Evolutionary conservation across 1,139 yeast species (phyloP), one percentile per base, ranked within the genome.

Genomic region (Trichomonascaceae sp.): DNA sequence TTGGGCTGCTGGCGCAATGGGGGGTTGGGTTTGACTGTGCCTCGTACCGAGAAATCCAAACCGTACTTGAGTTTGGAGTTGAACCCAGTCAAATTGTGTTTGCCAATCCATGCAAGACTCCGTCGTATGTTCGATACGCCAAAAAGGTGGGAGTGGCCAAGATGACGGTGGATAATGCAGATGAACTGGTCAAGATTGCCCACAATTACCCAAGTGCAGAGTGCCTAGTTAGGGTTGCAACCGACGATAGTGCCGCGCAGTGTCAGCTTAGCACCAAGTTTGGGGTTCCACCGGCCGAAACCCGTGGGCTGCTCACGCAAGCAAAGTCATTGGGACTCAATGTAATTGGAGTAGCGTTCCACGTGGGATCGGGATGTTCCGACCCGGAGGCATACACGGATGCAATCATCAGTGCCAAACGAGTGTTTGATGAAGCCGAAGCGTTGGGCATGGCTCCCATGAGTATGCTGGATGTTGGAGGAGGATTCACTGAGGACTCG

Each of bases 1-100:
- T 89, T 42, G 56, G 62, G 37, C 56, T 68, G 29, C 64, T 89
- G 44, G 74, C 72, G 13, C 43, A 59, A 2, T 56, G 76, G 43
- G 93, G 89, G 13, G 69, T 75, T 37, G 80, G 80, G 40, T 89
- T 89, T 54, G 98, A 89, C 56, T 89, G 98, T 62, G 97, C 97
- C 11, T 82, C 95, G 23, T 76, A 79, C 52, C 67, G 69, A 43
- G 98, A 89, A 60, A 82, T 89, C 49, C 77, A 76, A 41, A 61
- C 64, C 34, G 69, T 84, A 37, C 63, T 82, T 45, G 52, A 60
- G 22, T 54, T 76, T 41, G 89, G 87, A 11, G 72, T 77, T 37
- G 61, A 61, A 40, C 69, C 92, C 9, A 57, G 65, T 13, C 66
- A 82, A 47, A 79, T 89, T 50, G 70, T 89, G 39, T 89, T 82